These are phyloP conservation scores for Aureobasidium sp. DNA, from an alignment of 2,329 filamentous ascomycete species.

Conservation along the genomic window DNA sequence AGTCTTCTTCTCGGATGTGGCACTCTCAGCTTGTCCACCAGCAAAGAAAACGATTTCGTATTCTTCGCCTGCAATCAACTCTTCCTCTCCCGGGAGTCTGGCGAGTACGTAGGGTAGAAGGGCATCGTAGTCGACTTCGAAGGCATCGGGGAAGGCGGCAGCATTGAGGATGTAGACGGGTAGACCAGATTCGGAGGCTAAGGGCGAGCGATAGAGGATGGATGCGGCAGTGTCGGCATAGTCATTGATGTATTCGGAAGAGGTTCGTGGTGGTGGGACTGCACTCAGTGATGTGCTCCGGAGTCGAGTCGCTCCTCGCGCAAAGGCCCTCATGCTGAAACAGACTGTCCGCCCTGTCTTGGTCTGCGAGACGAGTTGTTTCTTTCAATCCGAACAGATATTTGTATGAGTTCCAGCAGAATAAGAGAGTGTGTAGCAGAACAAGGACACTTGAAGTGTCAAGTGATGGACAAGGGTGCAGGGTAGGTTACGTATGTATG, in stretches of 20 bases:
- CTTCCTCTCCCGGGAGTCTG: constrained; percentile 46
- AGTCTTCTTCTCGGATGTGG: constrained; percentile 36
- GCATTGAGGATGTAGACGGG: constrained; percentile 48
- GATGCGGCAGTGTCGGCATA: constrained; percentile 43
- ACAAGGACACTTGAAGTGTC: too few species aligned
- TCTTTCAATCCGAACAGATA: neutral
- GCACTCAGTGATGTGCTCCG: constrained; percentile 37
- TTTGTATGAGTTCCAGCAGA: neutral
- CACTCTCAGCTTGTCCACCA: constrained; percentile 40
- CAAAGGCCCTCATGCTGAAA: constrained; percentile 14
- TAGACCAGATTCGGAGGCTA: constrained; percentile 39
- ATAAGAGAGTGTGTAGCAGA: neutral
- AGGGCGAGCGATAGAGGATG: constrained; percentile 46
- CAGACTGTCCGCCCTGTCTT: neutral
- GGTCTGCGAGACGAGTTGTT: neutral
- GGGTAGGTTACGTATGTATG: neutral
- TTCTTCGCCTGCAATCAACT: constrained; percentile 43
- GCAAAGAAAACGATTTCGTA: constrained; percentile 52
- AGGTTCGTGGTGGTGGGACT: constrained; percentile 36
- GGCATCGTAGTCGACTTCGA: constrained; percentile 45
- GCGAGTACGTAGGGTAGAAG: constrained; percentile 48
- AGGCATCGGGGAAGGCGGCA: constrained; percentile 47
- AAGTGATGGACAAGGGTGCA: too few species aligned
- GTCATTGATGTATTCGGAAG: constrained; percentile 37
- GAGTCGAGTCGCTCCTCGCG: constrained; percentile 17